Base-by-base conservation (phyloP, 345 rosid species). In the Syzygium aqueum region DNA sequence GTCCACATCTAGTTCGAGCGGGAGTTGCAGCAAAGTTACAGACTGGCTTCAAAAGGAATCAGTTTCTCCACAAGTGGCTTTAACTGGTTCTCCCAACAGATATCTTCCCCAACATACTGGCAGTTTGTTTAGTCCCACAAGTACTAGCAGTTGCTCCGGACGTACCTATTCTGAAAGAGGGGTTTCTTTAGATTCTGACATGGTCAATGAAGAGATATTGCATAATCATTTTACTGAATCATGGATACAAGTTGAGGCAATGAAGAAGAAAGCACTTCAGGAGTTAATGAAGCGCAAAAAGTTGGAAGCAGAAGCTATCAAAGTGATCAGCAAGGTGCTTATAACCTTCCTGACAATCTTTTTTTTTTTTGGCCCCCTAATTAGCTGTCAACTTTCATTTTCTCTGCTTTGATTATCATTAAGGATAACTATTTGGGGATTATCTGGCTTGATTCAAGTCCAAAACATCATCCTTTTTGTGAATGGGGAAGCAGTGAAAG, bases 321-420 rank as follows among this genome's bases (percentile, higher is more conserved):
- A 93, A 91, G 90, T 91, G 56, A 85, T 91, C 85, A 82, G 90
- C 86, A 94, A 91, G 98, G 96, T 95, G 90, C 85, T 9, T 16
- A 73, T 65, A 86, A 56, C 80, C 84, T 87, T 27, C 25, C 54
- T 63, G 83, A 78, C 73, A 52, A 54, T 86, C 57, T 33, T 84
- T 51, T 53, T 56, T 82, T 21, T 9, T 33, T 16, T 6, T 86
- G 83, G 33, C 30, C 51, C 30, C 4, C 33, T 21, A 28, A 61
- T 6, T 73, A 46, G 84, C 85, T 86, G 65, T 52, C 61, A 17
- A 15, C 40, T 37, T 73, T 73, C 82, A 37, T 73, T 73, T 73
- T 73, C 49, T 19, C 49, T 73, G 82, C 27, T 73, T 73, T 73
- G 82, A 73, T 73, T 73, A 37, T 73, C 49, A 73, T 37, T 73